phyloP scores from a whole-genome alignment of 371 early-diverging fungal species.

The Phascolomyces articulosus region DNA sequence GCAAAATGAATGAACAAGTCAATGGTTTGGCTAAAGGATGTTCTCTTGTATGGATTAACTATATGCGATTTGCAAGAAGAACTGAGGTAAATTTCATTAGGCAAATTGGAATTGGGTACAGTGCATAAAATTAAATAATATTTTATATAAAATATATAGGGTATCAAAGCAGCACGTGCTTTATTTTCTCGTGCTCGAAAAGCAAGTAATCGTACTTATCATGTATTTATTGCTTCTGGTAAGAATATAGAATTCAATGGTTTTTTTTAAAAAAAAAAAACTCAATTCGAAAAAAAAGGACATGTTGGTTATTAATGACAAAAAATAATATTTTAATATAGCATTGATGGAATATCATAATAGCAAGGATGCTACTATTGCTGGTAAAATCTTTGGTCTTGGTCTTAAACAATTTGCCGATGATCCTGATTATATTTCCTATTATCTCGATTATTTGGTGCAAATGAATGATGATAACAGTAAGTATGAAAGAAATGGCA shows the following conservation, averaged over 20 bases:
- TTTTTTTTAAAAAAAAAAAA: too few species aligned
- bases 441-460: constrained; percentile 89
- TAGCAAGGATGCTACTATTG: constrained; percentile 82
- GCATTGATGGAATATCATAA: constrained; percentile 94
- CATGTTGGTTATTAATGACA: too few species aligned
- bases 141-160: constrained; percentile 22
- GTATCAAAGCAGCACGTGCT: constrained; percentile 75
- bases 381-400: constrained; percentile 91
- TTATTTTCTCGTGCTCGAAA: constrained; percentile 85
- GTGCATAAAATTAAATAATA: background rate
- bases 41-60: constrained; percentile 84
- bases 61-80: constrained; percentile 85
- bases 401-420: constrained; percentile 82
- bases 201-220: constrained; percentile 75
- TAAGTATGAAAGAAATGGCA: constrained; percentile 26
- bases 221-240: constrained; percentile 85
- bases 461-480: constrained; percentile 91
- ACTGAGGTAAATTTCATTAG: constrained; percentile 60
- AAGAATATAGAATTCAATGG: constrained; percentile 3
- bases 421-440: constrained; percentile 71
- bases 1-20: constrained; percentile 60
- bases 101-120: background rate
- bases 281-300: too few species aligned
- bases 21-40: constrained; percentile 63
- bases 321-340: constrained; percentile 14